These are phyloP conservation scores for Lomentospora prolificans DNA, from an alignment of 2,329 filamentous ascomycete species.

Conservation along the genomic window DNA sequence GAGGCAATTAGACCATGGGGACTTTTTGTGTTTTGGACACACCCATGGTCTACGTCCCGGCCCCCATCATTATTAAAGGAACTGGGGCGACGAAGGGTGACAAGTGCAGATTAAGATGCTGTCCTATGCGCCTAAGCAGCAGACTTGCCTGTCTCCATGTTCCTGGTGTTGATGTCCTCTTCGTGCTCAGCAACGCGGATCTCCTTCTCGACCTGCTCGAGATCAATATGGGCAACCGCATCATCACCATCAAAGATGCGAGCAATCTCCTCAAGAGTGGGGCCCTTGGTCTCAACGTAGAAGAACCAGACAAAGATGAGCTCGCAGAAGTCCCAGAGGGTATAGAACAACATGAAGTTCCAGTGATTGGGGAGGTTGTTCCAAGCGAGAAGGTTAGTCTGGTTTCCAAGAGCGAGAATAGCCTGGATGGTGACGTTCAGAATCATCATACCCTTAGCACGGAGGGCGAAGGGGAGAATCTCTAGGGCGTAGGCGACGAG, in stretches of 20 bases:
- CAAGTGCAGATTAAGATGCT: too few relatives aligned
- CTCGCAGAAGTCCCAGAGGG: constrained; percentile 51
- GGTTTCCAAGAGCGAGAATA: constrained; percentile 49
- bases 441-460: constrained; percentile 51
- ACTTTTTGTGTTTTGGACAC: too few relatives aligned
- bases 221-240: constrained; percentile 42
- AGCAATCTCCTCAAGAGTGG: constrained; percentile 60
- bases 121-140: constrained; percentile 12
- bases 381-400: constrained; percentile 57
- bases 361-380: constrained; percentile 48
- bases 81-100: not conserved
- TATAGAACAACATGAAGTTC: constrained; percentile 59
- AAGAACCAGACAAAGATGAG: constrained; percentile 55
- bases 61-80: not conserved
- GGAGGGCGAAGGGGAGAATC: constrained; percentile 47
- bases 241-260: constrained; percentile 62
- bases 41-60: too few relatives aligned
- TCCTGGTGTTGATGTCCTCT: constrained; percentile 20
- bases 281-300: constrained; percentile 61
- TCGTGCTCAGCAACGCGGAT: constrained; percentile 26
- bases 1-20: too few relatives aligned
- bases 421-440: constrained; percentile 57
- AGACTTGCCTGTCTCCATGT: constrained; percentile 14
- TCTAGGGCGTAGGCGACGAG: constrained; percentile 49
- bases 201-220: constrained; percentile 47